These are phyloP conservation scores for Saprolegnia parasitica DNA, from an alignment of 352 stramenopile genomes.

Conservation along the genomic window DNA sequence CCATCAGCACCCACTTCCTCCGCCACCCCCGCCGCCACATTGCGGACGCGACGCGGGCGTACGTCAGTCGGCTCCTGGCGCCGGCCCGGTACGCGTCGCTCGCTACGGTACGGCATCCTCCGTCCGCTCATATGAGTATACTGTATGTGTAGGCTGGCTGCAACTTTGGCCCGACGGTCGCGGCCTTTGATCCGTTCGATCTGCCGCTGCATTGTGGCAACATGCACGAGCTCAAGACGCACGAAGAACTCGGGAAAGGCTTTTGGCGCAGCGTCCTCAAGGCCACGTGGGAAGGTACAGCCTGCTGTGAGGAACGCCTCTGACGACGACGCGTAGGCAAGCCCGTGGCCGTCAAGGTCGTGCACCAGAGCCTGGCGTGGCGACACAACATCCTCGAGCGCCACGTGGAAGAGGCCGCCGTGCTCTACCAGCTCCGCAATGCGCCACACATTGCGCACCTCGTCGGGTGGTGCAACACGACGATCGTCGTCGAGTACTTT, in stretches of 20 bases:
- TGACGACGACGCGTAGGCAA: conserved; percentile 35
- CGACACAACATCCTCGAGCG: conserved; percentile 60
- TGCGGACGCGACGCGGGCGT: too few species aligned
- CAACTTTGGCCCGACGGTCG: conserved; percentile 57
- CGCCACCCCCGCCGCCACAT: too few species aligned
- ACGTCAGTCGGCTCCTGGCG: too few species aligned
- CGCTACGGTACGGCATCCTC: too few species aligned
- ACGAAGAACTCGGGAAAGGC: conserved; percentile 55
- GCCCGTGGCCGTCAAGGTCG: conserved; percentile 59
- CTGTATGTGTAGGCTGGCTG: conserved; percentile 41
- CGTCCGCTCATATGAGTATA: too few species aligned
- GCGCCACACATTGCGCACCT: conserved; percentile 66
- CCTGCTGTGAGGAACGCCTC: too few species aligned
- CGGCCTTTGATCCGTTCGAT: conserved; percentile 48
- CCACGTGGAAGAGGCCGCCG: conserved; percentile 63
- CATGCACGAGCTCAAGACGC: conserved; percentile 45
- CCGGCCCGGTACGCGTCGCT: too few species aligned
- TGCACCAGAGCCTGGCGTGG: conserved; percentile 53
- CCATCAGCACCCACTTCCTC: not conserved
- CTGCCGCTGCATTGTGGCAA: conserved; percentile 69
- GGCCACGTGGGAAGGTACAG: conserved; percentile 60
- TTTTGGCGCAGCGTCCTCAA: conserved; percentile 73
- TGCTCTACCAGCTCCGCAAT: conserved; percentile 64
- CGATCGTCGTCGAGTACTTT: conserved; percentile 70
- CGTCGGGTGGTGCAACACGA: conserved; percentile 71